Percentiles rank a stretch among this genome's conserved stretches.
Evolutionary conservation across 768 basidiomycete genomes (phyloP).

Genomic region (Hydnum rufescens): DNA sequence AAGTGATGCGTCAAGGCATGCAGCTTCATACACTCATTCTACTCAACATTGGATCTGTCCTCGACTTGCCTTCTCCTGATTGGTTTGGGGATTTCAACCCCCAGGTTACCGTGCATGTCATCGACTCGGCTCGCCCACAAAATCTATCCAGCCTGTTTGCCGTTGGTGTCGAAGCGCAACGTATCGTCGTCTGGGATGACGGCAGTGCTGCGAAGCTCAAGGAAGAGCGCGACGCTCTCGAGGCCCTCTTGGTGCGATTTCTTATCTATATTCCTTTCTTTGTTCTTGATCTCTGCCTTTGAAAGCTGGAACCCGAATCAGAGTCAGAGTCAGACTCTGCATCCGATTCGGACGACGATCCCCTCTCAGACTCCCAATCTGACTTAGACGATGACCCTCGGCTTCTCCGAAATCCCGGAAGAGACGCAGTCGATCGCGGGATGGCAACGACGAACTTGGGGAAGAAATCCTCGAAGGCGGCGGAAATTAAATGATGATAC

Average conservation of each 20-base stretch:
- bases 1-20: neutral
- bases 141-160: constrained; percentile 76
- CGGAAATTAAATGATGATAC: too few species aligned
- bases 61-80: constrained; percentile 52
- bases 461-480: too few species aligned
- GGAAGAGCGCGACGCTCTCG: constrained; percentile 65
- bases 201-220: constrained; percentile 51
- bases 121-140: constrained; percentile 83
- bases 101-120: constrained; percentile 63
- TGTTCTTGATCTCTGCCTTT: constrained; percentile 1
- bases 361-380: too few species aligned
- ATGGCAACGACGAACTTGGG: too few species aligned
- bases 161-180: constrained; percentile 32
- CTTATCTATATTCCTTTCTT: neutral
- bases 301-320: constrained; percentile 58
- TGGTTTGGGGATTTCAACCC: constrained; percentile 59
- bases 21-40: constrained; percentile 81
- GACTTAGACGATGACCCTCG: too few species aligned
- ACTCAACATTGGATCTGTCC: constrained; percentile 77
- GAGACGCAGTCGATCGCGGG: too few species aligned
- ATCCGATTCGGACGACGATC: too few species aligned
- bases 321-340: constrained; percentile 29
- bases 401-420: too few species aligned
- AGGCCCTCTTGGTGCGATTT: constrained; percentile 50
- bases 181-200: constrained; percentile 86